A percentile compares a stretch with the other conserved stretches of the same genome.
Conservation (phyloP, 2,329 filamentous ascomycete species). For the Colletotrichum trifolii region DNA sequence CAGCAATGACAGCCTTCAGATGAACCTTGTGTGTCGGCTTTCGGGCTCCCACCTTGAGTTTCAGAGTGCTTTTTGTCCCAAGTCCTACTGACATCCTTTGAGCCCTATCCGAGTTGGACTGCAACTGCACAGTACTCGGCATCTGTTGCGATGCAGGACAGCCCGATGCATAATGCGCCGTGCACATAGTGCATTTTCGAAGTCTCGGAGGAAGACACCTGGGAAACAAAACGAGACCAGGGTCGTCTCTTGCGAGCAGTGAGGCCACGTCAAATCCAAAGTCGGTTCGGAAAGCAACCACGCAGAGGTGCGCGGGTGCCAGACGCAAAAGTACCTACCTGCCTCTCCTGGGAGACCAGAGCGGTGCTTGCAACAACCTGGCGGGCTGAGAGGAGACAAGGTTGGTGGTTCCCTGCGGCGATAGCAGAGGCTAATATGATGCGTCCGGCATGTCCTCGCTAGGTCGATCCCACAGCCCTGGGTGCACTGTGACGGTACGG, state of each 20-base stretch:
- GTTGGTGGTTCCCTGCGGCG: slow-evolving; percentile 32
- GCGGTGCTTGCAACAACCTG: slow-evolving; percentile 26
- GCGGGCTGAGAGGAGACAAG: slow-evolving; percentile 24
- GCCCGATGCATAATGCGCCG: too few relatives aligned
- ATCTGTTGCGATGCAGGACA: too few relatives aligned
- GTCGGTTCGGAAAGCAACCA: slow-evolving; percentile 11
- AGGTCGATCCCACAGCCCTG: slow-evolving; percentile 37
- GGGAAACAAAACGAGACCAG: not conserved
- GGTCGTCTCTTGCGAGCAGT: not conserved
- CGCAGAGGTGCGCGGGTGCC: slow-evolving; percentile 11
- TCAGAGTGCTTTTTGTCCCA: too few relatives aligned
- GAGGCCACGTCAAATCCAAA: slow-evolving; percentile 19
- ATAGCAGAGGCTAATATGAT: slow-evolving; percentile 37
- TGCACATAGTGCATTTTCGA: too few relatives aligned
- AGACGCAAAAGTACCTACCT: slow-evolving; percentile 35
- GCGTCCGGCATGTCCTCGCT: slow-evolving; percentile 37
- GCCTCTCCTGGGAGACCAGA: slow-evolving; percentile 26
- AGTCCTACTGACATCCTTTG: too few relatives aligned
- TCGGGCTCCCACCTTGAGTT: too few relatives aligned
- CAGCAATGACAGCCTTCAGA: slow-evolving; percentile 10
- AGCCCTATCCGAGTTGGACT: too few relatives aligned
- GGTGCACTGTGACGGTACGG: slow-evolving; percentile 35
- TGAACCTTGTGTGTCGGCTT: not conserved
- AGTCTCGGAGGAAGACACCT: not conserved
- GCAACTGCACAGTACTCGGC: too few relatives aligned